These are phyloP conservation scores for Termitomyces bulborhizus DNA, from an alignment of 768 basidiomycete genomes.

Conservation along the genomic window DNA sequence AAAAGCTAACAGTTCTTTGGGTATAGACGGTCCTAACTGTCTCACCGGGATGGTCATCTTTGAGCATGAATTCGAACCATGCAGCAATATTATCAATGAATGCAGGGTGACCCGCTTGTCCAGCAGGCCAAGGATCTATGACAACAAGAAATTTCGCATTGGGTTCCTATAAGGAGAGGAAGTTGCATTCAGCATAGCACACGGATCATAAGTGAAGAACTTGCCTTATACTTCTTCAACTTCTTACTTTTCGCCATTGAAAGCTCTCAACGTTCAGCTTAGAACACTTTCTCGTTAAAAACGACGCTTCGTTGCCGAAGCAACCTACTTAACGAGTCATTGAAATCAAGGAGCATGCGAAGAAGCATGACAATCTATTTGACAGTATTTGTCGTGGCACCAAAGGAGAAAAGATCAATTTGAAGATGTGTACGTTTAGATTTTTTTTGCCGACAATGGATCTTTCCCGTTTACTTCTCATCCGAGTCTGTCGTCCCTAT, in stretches of 20 bases:
- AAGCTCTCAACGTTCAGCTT: neutral
- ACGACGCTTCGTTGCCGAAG: too few species aligned
- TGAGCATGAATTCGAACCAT: constrained; percentile 32
- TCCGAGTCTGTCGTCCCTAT: too few species aligned
- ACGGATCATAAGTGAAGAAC: neutral
- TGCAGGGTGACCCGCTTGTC: constrained; percentile 9
- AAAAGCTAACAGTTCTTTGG: constrained; percentile 23
- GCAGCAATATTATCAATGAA: constrained; percentile 24
- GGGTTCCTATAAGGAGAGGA: constrained; percentile 3
- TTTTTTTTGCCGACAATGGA: too few species aligned
- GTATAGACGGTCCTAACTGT: constrained; percentile 22
- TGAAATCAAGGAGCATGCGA: too few species aligned
- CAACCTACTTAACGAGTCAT: too few species aligned
- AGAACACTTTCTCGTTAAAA: too few species aligned
- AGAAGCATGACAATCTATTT: too few species aligned
- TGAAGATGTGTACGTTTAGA: too few species aligned
- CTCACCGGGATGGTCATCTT: constrained; percentile 20
- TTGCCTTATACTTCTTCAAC: neutral
- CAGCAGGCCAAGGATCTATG: constrained; percentile 23
- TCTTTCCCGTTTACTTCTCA: too few species aligned
- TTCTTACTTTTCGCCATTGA: neutral
- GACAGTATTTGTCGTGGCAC: too few species aligned
- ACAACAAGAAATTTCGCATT: constrained; percentile 20
- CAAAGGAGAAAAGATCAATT: too few species aligned
- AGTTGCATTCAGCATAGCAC: too few species aligned